phyloP scores from a whole-genome alignment of 1,139 yeast species.

The Nakaseomyces uthaithaninus region DNA sequence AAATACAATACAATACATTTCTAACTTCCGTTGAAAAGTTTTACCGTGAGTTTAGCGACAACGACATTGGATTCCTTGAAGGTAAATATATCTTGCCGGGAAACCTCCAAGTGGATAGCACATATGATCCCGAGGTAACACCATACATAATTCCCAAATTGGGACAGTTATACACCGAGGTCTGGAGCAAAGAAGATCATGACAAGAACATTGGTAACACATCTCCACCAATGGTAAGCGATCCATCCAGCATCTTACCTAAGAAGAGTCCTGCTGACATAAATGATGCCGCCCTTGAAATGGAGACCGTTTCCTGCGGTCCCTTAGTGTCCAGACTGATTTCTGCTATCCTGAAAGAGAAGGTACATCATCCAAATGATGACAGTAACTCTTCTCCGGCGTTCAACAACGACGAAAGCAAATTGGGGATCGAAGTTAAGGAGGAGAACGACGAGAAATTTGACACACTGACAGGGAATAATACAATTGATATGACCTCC shows the following conservation, averaged over 20 bases:
- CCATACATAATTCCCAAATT: constrained; percentile 75
- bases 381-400: constrained; percentile 11
- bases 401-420: constrained; percentile 9
- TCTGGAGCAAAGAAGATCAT: constrained; percentile 79
- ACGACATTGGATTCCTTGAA: constrained; percentile 67
- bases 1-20: constrained; percentile 86
- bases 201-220: constrained; percentile 35
- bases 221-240: constrained; percentile 33
- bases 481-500: constrained; percentile 7
- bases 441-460: constrained; percentile 26
- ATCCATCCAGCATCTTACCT: constrained; percentile 41
- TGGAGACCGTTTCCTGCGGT: constrained; percentile 78
- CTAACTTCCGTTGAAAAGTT: constrained; percentile 79
- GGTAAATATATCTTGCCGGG: constrained; percentile 53
- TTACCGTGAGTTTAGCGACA: constrained; percentile 68
- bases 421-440: constrained; percentile 9
- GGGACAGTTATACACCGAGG: constrained; percentile 72
- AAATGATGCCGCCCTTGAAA: constrained; percentile 56
- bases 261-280: constrained; percentile 54
- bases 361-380: constrained; percentile 13
- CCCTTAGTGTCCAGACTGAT: constrained; percentile 81
- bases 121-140: constrained; percentile 58
- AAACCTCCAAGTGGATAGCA: constrained; percentile 36
- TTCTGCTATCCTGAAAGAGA: constrained; percentile 54
- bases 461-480: constrained; percentile 17